Conservation (phyloP, 768 basidiomycete genomes). For the Suillus lakei region DNA sequence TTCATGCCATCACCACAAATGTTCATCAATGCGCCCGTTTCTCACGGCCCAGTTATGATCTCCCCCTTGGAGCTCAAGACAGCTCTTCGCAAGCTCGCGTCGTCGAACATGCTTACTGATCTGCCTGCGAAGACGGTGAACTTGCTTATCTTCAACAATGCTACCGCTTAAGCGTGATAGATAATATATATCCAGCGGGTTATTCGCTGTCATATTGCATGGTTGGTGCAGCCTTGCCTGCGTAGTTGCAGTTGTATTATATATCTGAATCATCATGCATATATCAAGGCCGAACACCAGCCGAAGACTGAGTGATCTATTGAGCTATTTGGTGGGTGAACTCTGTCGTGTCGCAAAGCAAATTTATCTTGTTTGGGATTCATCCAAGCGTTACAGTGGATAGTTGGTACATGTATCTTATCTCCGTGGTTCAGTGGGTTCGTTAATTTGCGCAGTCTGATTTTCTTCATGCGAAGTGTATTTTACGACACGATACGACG, state of each 20-base stretch:
- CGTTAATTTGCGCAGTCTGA: not conserved
- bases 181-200: not conserved
- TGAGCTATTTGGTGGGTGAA: not conserved
- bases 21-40: constrained; percentile 48
- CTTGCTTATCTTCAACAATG: constrained; percentile 83
- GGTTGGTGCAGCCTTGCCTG: not conserved
- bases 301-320: not conserved
- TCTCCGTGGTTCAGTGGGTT: no score
- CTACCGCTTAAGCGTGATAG: constrained; percentile 41
- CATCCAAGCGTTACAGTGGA: not conserved
- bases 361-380: not conserved
- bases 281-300: not conserved
- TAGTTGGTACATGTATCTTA: no score
- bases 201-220: constrained; percentile 12
- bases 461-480: not conserved
- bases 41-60: constrained; percentile 46
- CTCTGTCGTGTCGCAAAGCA: no score
- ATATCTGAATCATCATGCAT: constrained; percentile 9
- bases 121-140: constrained; percentile 62
- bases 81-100: constrained; percentile 68
- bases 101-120: constrained; percentile 50
- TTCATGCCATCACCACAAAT: constrained; percentile 61
- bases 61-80: constrained; percentile 79
- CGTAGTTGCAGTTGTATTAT: constrained; percentile 6
- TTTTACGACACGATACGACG: not conserved